These are phyloP conservation scores for Tolypocladium guangdongense DNA, from an alignment of 2,329 filamentous ascomycete species.

Conservation along the genomic window DNA sequence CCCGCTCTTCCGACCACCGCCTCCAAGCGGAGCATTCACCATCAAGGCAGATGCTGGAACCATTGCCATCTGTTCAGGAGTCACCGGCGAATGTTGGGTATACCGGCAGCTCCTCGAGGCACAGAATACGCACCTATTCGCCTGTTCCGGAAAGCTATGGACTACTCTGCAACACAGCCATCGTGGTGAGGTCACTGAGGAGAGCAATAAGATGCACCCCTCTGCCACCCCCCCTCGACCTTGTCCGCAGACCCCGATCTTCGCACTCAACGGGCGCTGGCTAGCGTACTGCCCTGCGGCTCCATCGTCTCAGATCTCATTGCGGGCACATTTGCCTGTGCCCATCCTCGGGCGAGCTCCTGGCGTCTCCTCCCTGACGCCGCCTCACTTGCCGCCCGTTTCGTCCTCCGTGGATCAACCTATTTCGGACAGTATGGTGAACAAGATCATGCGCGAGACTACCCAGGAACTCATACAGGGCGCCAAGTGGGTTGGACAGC, in stretches of 20 bases:
- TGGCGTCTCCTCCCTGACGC: conserved; percentile 47
- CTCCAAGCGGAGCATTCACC: conserved; percentile 60
- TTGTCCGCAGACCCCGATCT: conserved; percentile 48
- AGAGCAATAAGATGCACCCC: conserved; percentile 29
- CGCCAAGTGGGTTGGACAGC: conserved; percentile 66
- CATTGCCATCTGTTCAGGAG: conserved; percentile 65
- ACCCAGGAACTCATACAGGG: conserved; percentile 69
- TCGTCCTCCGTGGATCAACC: conserved; percentile 64
- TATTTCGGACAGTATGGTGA: conserved; percentile 59
- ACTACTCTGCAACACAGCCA: conserved; percentile 62
- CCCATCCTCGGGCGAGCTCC: conserved; percentile 43
- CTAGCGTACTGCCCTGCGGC: conserved; percentile 65
- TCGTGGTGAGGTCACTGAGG: conserved; percentile 35
- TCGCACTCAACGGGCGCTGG: conserved; percentile 63
- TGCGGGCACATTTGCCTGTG: conserved; percentile 55
- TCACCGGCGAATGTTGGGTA: conserved; percentile 79
- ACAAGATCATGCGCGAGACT: conserved; percentile 67
- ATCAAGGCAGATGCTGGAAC: conserved; percentile 63
- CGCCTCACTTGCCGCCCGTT: conserved; percentile 56
- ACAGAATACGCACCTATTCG: conserved; percentile 35
- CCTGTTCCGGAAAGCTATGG: conserved; percentile 84
- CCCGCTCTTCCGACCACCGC: conserved; percentile 55
- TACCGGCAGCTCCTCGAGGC: conserved; percentile 42
- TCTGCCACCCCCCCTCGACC: conserved; percentile 26
- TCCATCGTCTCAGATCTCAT: conserved; percentile 58